Evolutionary conservation across 345 rosid genomes (phyloP).

Genomic region (Brassica incana): DNA sequence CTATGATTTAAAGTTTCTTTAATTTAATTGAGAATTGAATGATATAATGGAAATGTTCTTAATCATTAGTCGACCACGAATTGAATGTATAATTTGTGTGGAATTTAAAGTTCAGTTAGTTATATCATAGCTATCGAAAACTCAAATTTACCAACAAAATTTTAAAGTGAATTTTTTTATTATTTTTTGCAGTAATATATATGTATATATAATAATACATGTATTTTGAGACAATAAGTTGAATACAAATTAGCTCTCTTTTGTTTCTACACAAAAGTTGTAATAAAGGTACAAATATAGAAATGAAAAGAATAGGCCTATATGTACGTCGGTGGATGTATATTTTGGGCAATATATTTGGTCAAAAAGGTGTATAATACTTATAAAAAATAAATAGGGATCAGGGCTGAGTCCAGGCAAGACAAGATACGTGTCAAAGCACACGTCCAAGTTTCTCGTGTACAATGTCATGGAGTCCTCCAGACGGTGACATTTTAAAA

Average conservation of each 20-base stretch:
- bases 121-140: too few relatives aligned
- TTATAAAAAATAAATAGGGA: neutral
- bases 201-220: too few relatives aligned
- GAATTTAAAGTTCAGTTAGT: neutral
- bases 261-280: neutral
- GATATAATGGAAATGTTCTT: too few relatives aligned
- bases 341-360: neutral
- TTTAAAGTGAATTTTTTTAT: neutral
- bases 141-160: too few relatives aligned
- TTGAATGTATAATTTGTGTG: neutral
- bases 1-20: neutral
- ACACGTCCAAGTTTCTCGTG: slow-evolving; percentile 40
- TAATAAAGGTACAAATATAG: neutral
- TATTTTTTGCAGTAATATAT: too few relatives aligned
- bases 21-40: too few relatives aligned
- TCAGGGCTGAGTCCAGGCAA: slow-evolving; percentile 22
- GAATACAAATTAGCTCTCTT: neutral
- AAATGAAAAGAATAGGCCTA: slow-evolving; percentile 5
- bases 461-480: slow-evolving; percentile 27
- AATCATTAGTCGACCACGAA: neutral
- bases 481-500: slow-evolving; percentile 29
- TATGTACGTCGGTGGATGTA: slow-evolving; percentile 7
- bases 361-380: neutral
- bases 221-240: neutral
- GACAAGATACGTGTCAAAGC: slow-evolving; percentile 39